These are phyloP conservation scores for Solanum chacoense DNA, from an alignment of 305 asterid genomes.

Conservation along the genomic window DNA sequence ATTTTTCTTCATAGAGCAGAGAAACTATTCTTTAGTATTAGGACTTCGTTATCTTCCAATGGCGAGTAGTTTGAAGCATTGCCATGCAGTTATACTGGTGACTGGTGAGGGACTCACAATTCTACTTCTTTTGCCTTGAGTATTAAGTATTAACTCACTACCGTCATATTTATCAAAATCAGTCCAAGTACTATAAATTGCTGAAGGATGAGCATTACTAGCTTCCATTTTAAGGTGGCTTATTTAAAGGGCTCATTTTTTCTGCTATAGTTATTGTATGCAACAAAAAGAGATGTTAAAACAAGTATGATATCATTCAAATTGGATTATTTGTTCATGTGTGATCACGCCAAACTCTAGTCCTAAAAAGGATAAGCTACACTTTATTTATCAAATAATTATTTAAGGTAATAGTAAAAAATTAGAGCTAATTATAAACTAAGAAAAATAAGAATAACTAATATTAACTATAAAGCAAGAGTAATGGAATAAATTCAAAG, in stretches of 20 bases:
- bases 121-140: background rate
- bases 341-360: background rate
- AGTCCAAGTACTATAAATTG: background rate
- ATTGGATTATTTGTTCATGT: background rate
- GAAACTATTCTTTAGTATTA: background rate
- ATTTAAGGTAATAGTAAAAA: background rate
- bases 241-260: background rate
- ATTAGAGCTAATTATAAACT: background rate
- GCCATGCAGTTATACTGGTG: background rate
- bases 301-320: background rate
- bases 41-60: background rate
- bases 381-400: background rate
- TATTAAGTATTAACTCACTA: background rate
- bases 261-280: background rate
- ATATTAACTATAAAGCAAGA: background rate
- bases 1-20: background rate
- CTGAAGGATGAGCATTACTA: background rate
- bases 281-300: background rate
- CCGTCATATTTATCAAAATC: background rate
- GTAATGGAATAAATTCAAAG: background rate
- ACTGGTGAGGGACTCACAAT: background rate
- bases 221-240: background rate
- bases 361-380: background rate
- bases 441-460: background rate
- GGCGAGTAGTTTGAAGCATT: background rate